phyloP scores from a whole-genome alignment of 306 rosid species.

The Acacia acuminata region DNA sequence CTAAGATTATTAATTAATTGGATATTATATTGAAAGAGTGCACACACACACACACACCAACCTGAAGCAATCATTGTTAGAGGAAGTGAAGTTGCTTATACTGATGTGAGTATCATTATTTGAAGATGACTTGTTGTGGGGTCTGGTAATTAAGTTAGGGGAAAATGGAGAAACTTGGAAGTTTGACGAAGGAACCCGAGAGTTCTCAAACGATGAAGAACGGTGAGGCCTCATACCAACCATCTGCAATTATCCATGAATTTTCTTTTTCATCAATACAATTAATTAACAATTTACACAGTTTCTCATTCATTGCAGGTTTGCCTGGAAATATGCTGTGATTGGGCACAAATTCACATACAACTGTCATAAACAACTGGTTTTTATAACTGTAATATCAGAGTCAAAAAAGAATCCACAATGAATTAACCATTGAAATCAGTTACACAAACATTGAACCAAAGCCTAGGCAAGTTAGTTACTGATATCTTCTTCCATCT shows the following conservation, averaged over 20 bases:
- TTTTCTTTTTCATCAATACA: background rate
- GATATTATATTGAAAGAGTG: background rate
- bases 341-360: background rate
- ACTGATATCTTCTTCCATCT: background rate
- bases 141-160: conserved; percentile 23
- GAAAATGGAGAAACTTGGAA: conserved; percentile 39
- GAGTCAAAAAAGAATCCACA: background rate
- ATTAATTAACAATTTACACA: background rate
- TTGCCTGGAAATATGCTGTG: background rate
- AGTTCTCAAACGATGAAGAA: conserved; percentile 37
- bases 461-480: background rate
- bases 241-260: conserved; percentile 27
- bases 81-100: conserved; percentile 15
- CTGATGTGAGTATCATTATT: conserved; percentile 31
- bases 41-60: conserved; percentile 2
- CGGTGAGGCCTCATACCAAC: conserved; percentile 34
- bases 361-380: background rate
- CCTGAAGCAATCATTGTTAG: conserved; percentile 41
- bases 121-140: conserved; percentile 27
- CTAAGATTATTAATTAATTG: background rate
- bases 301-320: background rate
- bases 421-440: background rate
- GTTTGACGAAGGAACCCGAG: conserved; percentile 36
- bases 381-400: background rate
- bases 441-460: background rate